A percentile compares a stretch with the other conserved stretches of the same genome.
phyloP scores from a whole-genome alignment of 2,329 filamentous ascomycete genomes.

The Colletotrichum sp. region DNA sequence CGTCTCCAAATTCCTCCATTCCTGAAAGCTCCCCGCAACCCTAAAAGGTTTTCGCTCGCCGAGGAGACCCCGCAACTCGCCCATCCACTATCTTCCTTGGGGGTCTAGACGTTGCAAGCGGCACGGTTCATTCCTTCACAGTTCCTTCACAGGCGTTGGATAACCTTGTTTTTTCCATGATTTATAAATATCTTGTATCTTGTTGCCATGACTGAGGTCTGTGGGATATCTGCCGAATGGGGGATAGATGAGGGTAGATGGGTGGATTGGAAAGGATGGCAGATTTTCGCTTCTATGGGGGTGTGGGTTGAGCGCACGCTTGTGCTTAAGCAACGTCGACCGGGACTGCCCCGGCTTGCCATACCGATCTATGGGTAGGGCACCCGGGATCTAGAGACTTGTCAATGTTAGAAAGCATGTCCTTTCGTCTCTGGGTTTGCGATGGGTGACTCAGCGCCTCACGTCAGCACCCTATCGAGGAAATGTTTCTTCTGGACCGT shows the following conservation, averaged over 20 bases:
- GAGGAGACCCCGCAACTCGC: background rate
- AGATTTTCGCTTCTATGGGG: background rate
- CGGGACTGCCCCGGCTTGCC: background rate
- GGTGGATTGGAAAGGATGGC: background rate
- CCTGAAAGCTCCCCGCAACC: background rate
- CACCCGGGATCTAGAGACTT: background rate
- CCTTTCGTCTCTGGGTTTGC: background rate
- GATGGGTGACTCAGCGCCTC: constrained; percentile 6
- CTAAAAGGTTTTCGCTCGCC: background rate
- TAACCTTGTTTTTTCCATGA: background rate
- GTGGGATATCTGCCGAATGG: background rate
- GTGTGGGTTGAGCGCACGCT: background rate
- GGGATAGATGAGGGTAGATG: background rate
- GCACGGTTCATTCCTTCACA: background rate
- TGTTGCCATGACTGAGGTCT: background rate
- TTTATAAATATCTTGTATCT: background rate
- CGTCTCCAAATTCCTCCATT: background rate
- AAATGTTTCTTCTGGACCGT: background rate
- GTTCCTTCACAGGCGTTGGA: background rate
- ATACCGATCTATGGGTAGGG: background rate
- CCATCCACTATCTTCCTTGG: background rate
- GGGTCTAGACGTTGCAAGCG: background rate
- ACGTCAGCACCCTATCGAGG: constrained; percentile 8
- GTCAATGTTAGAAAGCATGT: background rate
- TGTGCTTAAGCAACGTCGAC: background rate